Evolutionary conservation across 441 rosid species (phyloP).

Genomic region (Flueggea neowawraea): DNA sequence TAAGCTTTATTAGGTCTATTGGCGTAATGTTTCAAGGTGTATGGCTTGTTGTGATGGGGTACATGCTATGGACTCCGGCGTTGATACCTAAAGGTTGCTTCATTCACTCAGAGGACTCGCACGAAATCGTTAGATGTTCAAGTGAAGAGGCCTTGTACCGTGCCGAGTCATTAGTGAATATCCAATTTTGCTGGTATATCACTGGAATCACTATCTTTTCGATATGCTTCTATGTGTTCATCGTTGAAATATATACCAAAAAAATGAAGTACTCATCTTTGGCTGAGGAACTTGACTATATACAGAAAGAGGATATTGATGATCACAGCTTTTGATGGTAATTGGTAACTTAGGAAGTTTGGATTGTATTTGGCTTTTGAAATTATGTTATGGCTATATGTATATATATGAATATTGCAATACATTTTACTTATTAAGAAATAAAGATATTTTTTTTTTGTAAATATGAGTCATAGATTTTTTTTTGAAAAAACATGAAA

Average conservation of each 20-base stretch:
- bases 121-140: slow-evolving; percentile 49
- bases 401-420: no score
- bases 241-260: slow-evolving; percentile 27
- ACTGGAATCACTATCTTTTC: slow-evolving; percentile 36
- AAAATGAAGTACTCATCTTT: neutral
- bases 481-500: no score
- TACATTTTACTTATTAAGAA: no score
- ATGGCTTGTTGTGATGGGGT: slow-evolving; percentile 67
- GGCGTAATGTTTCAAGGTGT: slow-evolving; percentile 63
- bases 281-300: slow-evolving; percentile 10
- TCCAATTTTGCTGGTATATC: slow-evolving; percentile 54
- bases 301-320: neutral
- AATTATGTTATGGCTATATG: no score
- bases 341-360: no score
- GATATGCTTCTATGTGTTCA: slow-evolving; percentile 33
- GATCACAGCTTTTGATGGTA: neutral
- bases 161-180: slow-evolving; percentile 58
- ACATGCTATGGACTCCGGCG: slow-evolving; percentile 72
- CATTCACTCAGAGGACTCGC: slow-evolving; percentile 54
- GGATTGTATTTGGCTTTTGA: no score
- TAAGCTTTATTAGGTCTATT: slow-evolving; percentile 59
- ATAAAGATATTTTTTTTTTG: no score
- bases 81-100: slow-evolving; percentile 56
- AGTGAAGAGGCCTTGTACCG: slow-evolving; percentile 46
- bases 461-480: no score